These are phyloP conservation scores for Citeromyces nyonsensis DNA, from an alignment of 805 yeast species.

Conservation along the genomic window DNA sequence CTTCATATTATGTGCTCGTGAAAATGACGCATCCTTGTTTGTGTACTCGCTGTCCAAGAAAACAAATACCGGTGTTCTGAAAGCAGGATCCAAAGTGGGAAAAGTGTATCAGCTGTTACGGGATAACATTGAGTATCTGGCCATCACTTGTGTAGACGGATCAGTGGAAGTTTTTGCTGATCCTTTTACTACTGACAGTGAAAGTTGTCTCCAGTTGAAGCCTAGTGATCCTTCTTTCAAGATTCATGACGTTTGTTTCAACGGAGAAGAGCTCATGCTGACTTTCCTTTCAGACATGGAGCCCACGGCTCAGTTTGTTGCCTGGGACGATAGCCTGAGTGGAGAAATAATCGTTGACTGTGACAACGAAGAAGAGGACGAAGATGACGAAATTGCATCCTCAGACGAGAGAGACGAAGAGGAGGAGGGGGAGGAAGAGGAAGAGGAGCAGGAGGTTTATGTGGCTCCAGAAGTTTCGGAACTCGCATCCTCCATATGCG, in stretches of 20 bases:
- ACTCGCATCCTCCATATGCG: conserved; percentile 5
- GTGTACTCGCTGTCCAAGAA: conserved; percentile 15
- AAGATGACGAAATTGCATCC: conserved; percentile 5
- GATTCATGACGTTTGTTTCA: conserved; percentile 11
- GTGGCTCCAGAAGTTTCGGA: not conserved
- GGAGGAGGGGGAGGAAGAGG: conserved; percentile 7
- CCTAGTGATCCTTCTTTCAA: conserved; percentile 4
- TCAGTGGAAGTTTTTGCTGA: conserved; percentile 16
- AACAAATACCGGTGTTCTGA: conserved; percentile 14
- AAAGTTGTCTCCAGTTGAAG: conserved; percentile 8
- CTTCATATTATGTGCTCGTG: conserved; percentile 17
- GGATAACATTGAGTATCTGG: conserved; percentile 9
- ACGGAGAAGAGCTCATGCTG: conserved; percentile 8
- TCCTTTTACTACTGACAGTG: conserved; percentile 2
- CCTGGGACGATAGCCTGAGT: conserved; percentile 12
- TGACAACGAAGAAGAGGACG: conserved; percentile 5
- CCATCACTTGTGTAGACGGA: conserved; percentile 15
- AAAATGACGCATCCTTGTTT: conserved; percentile 14
- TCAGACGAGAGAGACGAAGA: conserved; percentile 5
- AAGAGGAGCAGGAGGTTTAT: conserved; percentile 8
- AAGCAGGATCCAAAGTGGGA: conserved; percentile 16
- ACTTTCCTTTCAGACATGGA: conserved; percentile 2
- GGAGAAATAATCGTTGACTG: conserved; percentile 7
- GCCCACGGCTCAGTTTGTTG: conserved; percentile 23
- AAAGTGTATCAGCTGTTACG: conserved; percentile 11